A percentile compares a stretch with the other conserved stretches of the same genome.
These are phyloP conservation scores for Stygiomarasmius scandens DNA, from an alignment of 1,284 basidiomycete genomes.

Conservation along the genomic window DNA sequence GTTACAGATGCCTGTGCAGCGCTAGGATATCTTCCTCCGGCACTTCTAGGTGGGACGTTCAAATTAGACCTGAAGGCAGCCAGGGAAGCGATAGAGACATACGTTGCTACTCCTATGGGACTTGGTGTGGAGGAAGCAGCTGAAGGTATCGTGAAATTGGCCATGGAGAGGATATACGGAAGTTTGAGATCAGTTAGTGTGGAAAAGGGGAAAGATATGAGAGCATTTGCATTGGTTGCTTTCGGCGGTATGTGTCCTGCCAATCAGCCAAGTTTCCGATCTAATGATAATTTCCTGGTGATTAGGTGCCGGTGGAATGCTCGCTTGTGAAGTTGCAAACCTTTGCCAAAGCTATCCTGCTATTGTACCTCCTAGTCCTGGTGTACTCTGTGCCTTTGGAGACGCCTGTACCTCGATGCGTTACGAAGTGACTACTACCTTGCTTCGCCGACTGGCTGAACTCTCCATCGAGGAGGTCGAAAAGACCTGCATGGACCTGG, in stretches of 20 bases:
- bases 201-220: conserved; percentile 31
- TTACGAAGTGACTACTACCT: conserved; percentile 26
- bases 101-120: conserved; percentile 28
- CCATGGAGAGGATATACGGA: conserved; percentile 32
- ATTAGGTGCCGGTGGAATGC: conserved; percentile 26
- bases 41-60: conserved; percentile 30
- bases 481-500: conserved; percentile 19
- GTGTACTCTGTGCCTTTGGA: conserved; percentile 33
- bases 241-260: neutral
- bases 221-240: conserved; percentile 8
- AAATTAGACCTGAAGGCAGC: conserved; percentile 26
- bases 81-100: conserved; percentile 22
- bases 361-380: conserved; percentile 33
- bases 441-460: conserved; percentile 26
- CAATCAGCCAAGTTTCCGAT: neutral
- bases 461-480: conserved; percentile 21
- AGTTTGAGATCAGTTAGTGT: conserved; percentile 29
- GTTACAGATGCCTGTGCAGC: conserved; percentile 33
- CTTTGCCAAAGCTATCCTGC: conserved; percentile 27
- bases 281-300: conserved; percentile 13
- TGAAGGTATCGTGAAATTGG: conserved; percentile 31
- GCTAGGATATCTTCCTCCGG: conserved; percentile 30
- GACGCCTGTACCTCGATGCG: conserved; percentile 28
- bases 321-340: conserved; percentile 24
- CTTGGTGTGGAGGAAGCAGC: conserved; percentile 28